Conservation (phyloP, 768 basidiomycete genomes). For the Mycena albidolilacea region DNA sequence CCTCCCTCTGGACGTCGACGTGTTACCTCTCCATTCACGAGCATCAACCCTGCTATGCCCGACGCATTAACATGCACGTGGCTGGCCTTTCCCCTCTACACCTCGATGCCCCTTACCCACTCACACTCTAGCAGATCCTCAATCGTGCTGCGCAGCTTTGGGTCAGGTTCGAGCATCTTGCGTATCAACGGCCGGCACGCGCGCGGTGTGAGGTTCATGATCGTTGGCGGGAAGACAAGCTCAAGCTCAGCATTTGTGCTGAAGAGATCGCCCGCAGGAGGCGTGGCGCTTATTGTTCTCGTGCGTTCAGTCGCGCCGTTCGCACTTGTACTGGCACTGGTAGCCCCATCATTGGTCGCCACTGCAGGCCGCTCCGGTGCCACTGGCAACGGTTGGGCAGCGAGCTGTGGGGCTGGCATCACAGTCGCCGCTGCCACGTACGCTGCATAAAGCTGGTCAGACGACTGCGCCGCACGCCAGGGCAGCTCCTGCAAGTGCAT, state of each 20-base stretch:
- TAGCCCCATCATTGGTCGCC: slow-evolving; percentile 32
- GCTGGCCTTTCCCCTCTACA: slow-evolving; percentile 75
- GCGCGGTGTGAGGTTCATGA: slow-evolving; percentile 90
- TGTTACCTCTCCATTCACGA: no score
- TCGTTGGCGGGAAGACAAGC: slow-evolving; percentile 67
- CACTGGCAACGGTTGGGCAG: slow-evolving; percentile 11
- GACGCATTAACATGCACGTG: slow-evolving; percentile 82
- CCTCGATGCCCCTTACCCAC: slow-evolving; percentile 88
- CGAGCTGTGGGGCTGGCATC: slow-evolving; percentile 62
- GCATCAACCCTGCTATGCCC: slow-evolving; percentile 62
- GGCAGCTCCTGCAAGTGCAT: slow-evolving; percentile 98
- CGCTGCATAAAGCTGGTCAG: slow-evolving; percentile 85
- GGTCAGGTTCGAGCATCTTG: slow-evolving; percentile 97
- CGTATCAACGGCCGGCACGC: slow-evolving; percentile 88
- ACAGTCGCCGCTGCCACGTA: slow-evolving; percentile 69
- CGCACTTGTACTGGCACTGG: slow-evolving; percentile 29
- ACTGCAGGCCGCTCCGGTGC: no score
- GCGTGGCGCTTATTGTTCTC: neutral
- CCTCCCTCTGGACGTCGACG: no score
- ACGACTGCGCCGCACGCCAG: slow-evolving; percentile 93
- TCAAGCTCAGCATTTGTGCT: slow-evolving; percentile 26
- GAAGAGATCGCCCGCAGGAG: slow-evolving; percentile 37
- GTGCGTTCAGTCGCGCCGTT: no score
- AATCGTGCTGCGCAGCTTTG: slow-evolving; percentile 79
- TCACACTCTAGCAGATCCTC: slow-evolving; percentile 82